These are phyloP conservation scores for Lactarius evosmus DNA, from an alignment of 768 basidiomycete species.

Conservation along the genomic window DNA sequence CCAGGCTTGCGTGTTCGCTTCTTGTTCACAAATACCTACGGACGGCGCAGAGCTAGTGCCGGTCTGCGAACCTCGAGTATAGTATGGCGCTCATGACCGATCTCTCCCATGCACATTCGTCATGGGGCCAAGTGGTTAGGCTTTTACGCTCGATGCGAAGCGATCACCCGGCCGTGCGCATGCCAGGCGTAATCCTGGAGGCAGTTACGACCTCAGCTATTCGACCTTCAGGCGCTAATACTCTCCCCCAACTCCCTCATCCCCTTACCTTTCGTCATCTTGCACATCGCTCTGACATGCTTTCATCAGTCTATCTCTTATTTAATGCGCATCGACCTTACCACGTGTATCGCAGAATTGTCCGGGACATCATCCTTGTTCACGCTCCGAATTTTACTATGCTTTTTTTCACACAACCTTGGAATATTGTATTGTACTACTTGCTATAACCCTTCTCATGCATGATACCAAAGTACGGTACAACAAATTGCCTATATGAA, in stretches of 20 bases:
- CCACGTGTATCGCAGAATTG: conserved; percentile 16
- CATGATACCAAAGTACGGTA: conserved; percentile 28
- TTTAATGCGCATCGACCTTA: conserved; percentile 17
- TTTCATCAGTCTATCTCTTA: conserved; percentile 12
- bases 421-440: conserved; percentile 23
- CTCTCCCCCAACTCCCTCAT: too few species aligned
- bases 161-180: conserved; percentile 17
- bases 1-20: conserved; percentile 15
- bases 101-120: conserved; percentile 13
- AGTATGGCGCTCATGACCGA: conserved; percentile 11
- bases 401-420: conserved; percentile 4
- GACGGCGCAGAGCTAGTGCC: conserved; percentile 7
- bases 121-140: conserved; percentile 14
- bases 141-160: conserved; percentile 13
- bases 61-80: conserved; percentile 20
- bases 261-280: conserved; percentile 14
- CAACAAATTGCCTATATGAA: not conserved
- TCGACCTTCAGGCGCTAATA: conserved; percentile 3
- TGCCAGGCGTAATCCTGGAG: conserved; percentile 22
- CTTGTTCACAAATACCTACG: conserved; percentile 20
- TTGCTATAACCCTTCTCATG: conserved; percentile 27
- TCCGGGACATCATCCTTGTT: conserved; percentile 12
- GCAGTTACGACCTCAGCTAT: conserved; percentile 5
- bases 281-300: conserved; percentile 13
- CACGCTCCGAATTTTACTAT: conserved; percentile 7